Evolutionary conservation across 2,329 filamentous ascomycete species (phyloP), one percentile per base, ranked within the genome.

Genomic region (Ophiobolus disseminans): DNA sequence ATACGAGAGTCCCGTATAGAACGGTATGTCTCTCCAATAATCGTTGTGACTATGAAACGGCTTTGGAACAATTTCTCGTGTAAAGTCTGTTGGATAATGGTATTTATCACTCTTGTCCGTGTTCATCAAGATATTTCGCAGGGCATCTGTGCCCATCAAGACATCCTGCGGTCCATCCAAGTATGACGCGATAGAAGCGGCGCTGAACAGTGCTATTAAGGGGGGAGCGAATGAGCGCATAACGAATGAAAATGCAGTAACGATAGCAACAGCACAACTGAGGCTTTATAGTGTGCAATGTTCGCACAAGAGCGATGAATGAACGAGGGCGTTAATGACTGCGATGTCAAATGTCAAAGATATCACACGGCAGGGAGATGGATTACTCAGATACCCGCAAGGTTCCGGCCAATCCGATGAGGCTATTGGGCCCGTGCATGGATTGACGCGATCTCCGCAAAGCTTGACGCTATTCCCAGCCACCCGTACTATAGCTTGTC

Each of bases 51-150:
- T 80, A 65, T 84, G 80, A 40, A 83, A 74, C 1, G 66, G 65
- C 70, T 83, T 84, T 31, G 84, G 84, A 22, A 84, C 61, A 51
- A 86, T 83, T 1, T 78, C 82, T 50, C 83, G 76, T 1, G 84
- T 86, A 16, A 86, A 74, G 60, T 84, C 81, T 0, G 84, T 86
- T 0, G 84, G 84, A 68, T 86, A 86, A 14, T 68, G 76, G 68
- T 86, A 86, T 16, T 80, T 73, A 8, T 76, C 70, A 37, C 76
- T 78, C 17, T 74, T 68, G 58, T 82, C 76, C 5, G 81, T 83
- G 57, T 83, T 79, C 45, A 76, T 73, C 41, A 86, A 66, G 41
- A 86, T 81, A 48, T 79, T 78, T 60, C 85, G 81, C 36, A 86
- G 70, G 31, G 76, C 73, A 13, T 75, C 76, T 4, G 81, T 83